Evolutionary conservation across 768 basidiomycete species (phyloP).

Genomic region (Termitomyces titanicus): DNA sequence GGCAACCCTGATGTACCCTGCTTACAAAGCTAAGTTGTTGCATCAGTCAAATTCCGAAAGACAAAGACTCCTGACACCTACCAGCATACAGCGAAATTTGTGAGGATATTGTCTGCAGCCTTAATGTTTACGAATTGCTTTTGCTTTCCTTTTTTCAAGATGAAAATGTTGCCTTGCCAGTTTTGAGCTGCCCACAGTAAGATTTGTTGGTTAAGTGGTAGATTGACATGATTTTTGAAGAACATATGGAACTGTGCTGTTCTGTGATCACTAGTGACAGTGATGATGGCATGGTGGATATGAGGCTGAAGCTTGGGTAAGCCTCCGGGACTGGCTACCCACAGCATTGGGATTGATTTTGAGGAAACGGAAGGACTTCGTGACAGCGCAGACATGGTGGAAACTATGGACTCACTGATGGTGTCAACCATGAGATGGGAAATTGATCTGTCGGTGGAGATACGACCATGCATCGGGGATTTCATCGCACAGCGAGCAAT

Average conservation of each 20-base stretch:
- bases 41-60: neutral
- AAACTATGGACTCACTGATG: neutral
- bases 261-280: neutral
- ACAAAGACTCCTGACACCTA: neutral
- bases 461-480: neutral
- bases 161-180: neutral
- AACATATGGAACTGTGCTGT: neutral
- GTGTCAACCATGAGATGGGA: neutral
- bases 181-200: neutral
- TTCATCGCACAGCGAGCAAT: neutral
- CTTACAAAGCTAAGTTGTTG: neutral
- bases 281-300: neutral
- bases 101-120: neutral
- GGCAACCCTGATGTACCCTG: neutral
- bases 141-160: neutral
- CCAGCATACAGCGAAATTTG: neutral
- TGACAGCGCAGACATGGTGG: neutral
- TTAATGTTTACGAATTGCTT: neutral
- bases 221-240: neutral
- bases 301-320: conserved; percentile 2
- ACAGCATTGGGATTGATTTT: neutral
- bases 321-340: conserved; percentile 10
- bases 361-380: neutral
- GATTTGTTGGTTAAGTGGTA: neutral
- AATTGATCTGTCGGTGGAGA: neutral